These are phyloP conservation scores for Parathielavia appendiculata DNA, from an alignment of 495 filamentous ascomycete genomes.

Conservation along the genomic window DNA sequence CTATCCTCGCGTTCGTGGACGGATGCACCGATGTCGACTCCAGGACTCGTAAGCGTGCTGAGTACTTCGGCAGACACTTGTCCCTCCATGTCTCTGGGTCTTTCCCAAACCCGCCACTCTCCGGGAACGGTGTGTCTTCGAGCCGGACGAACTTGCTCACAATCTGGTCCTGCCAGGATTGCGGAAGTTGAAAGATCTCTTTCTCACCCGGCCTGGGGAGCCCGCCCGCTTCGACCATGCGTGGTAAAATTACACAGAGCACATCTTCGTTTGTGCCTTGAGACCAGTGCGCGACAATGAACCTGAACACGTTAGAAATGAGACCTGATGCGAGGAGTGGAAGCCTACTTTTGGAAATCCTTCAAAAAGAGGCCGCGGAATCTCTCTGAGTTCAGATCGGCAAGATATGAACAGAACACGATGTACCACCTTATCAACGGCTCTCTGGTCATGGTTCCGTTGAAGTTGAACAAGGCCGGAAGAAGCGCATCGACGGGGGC, in stretches of 20 bases:
- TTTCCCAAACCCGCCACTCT: conserved; percentile 48
- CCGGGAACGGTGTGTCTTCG: conserved; percentile 52
- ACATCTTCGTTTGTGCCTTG: conserved; percentile 56
- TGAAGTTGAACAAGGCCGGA: conserved; percentile 56
- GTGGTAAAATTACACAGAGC: conserved; percentile 64
- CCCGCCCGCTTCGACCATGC: conserved; percentile 54
- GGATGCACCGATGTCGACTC: conserved; percentile 47
- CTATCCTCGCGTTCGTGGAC: conserved; percentile 50
- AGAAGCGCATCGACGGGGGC: conserved; percentile 79
- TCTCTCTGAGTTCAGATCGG: conserved; percentile 64
- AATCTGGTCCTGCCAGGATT: conserved; percentile 65
- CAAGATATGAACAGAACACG: conserved; percentile 74
- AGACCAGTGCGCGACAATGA: conserved; percentile 67
- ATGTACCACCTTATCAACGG: conserved; percentile 66
- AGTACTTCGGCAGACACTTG: conserved; percentile 52
- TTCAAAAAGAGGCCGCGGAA: conserved; percentile 74
- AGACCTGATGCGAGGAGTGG: neutral
- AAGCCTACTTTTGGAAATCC: conserved; percentile 66
- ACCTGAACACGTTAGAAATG: conserved; percentile 44
- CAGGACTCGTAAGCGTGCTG: conserved; percentile 47
- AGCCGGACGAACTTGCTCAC: conserved; percentile 56
- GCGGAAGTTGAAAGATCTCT: conserved; percentile 56
- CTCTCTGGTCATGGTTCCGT: conserved; percentile 58
- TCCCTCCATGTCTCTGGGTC: conserved; percentile 51
- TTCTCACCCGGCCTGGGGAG: conserved; percentile 44